phyloP scores from a whole-genome alignment of 169 alveolate genomes.

The Cryptosporidium viatorum region DNA sequence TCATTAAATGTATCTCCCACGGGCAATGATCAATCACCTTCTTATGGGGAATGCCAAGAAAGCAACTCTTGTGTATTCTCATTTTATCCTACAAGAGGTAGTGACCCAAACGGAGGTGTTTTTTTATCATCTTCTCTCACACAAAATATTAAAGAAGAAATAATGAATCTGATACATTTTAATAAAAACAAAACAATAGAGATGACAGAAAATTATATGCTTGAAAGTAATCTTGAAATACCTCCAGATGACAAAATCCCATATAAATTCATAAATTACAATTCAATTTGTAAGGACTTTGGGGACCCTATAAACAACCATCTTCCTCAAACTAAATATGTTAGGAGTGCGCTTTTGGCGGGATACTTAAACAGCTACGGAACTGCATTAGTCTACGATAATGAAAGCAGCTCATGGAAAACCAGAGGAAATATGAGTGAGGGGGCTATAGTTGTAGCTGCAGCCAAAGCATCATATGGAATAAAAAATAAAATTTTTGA shows the following conservation, averaged over 20 bases:
- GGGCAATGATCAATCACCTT: slow-evolving; percentile 77
- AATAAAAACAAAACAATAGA: slow-evolving; percentile 52
- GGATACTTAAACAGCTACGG: slow-evolving; percentile 88
- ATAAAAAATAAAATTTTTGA: slow-evolving; percentile 20
- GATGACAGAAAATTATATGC: slow-evolving; percentile 1
- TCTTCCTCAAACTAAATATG: slow-evolving; percentile 75
- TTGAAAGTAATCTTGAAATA: slow-evolving; percentile 1
- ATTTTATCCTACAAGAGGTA: slow-evolving; percentile 90
- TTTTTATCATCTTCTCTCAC: slow-evolving; percentile 81
- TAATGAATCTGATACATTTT: slow-evolving; percentile 15
- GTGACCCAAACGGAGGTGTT: slow-evolving; percentile 89
- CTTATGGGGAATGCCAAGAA: slow-evolving; percentile 54
- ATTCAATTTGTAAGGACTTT: slow-evolving; percentile 50
- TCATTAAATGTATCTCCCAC: slow-evolving; percentile 75
- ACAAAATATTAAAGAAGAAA: slow-evolving; percentile 57
- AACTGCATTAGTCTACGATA: slow-evolving; percentile 82
- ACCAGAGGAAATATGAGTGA: slow-evolving; percentile 92
- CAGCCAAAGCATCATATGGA: slow-evolving; percentile 89
- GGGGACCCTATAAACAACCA: slow-evolving; percentile 53
- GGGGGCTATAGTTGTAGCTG: slow-evolving; percentile 90
- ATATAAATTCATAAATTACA: slow-evolving; percentile 47
- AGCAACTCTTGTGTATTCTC: slow-evolving; percentile 77
- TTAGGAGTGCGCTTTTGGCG: slow-evolving; percentile 83
- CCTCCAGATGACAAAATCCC: neutral
- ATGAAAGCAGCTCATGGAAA: slow-evolving; percentile 79